These are phyloP conservation scores for Mrakia blollopis DNA, from an alignment of 768 basidiomycete genomes.

Conservation along the genomic window DNA sequence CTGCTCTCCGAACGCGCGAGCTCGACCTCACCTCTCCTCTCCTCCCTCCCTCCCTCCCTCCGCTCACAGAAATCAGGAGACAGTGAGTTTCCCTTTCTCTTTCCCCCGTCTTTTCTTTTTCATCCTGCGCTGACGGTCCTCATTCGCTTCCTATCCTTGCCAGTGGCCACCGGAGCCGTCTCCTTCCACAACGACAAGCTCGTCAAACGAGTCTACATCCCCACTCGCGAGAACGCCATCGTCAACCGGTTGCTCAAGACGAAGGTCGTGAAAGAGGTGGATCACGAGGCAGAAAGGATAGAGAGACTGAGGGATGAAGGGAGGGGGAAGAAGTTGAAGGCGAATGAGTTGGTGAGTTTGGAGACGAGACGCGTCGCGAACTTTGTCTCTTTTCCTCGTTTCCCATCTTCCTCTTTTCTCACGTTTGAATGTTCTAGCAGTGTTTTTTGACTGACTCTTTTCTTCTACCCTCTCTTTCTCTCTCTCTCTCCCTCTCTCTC, in stretches of 20 bases:
- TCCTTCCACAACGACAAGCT: constrained; percentile 87
- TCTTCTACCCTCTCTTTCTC: background rate
- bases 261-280: constrained; percentile 69
- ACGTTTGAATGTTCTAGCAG: too few relatives aligned
- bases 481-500: background rate
- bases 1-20: too few relatives aligned
- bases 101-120: background rate
- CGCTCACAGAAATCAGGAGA: constrained; percentile 81
- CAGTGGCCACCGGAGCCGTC: constrained; percentile 91
- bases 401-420: background rate
- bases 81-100: background rate
- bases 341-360: constrained; percentile 60
- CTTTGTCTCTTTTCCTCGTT: background rate
- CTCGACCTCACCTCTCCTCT: background rate
- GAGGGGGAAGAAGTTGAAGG: constrained; percentile 58
- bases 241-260: constrained; percentile 94
- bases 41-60: background rate
- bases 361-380: background rate
- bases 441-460: too few relatives aligned
- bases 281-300: constrained; percentile 82
- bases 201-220: constrained; percentile 68
- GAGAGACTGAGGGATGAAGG: constrained; percentile 56
- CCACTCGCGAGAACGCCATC: constrained; percentile 75
- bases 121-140: background rate
- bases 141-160: background rate